A percentile compares a stretch with the other conserved stretches of the same genome.
phyloP scores from a whole-genome alignment of 176 grass and related monocot genomes.

The Bonia amplexicaulis region DNA sequence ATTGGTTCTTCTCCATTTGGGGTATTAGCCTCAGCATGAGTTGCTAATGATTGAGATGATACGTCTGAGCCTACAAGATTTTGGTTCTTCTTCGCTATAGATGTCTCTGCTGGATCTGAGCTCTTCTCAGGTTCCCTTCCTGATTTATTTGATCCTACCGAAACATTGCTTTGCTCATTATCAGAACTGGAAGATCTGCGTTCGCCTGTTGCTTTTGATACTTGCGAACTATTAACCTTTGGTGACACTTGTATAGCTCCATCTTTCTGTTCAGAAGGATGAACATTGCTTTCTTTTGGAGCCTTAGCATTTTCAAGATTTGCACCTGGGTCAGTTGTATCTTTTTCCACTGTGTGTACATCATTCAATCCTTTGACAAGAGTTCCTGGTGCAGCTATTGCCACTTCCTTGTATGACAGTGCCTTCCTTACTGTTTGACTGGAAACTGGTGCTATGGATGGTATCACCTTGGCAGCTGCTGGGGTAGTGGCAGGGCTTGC shows the following conservation, averaged over 20 bases:
- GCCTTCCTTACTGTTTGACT: conserved; percentile 65
- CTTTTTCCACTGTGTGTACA: conserved; percentile 38
- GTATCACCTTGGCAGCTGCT: conserved; percentile 47
- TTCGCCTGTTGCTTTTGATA: conserved; percentile 35
- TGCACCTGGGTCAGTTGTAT: conserved; percentile 24
- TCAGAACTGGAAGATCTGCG: conserved; percentile 24
- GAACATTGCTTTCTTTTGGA: conserved; percentile 25
- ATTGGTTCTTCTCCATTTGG: conserved; percentile 39
- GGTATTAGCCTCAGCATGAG: conserved; percentile 29
- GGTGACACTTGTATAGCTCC: conserved; percentile 30
- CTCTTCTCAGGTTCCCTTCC: conserved; percentile 15
- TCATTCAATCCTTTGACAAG: conserved; percentile 62
- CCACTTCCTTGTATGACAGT: conserved; percentile 98
- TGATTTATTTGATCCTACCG: conserved; percentile 27
- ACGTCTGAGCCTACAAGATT: conserved; percentile 14
- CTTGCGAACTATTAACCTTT: conserved; percentile 33
- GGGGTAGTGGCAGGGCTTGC: conserved; percentile 38
- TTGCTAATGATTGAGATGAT: conserved; percentile 39
- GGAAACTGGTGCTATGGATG: conserved; percentile 30
- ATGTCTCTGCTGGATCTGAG: conserved; percentile 31
- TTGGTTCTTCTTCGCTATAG: conserved; percentile 9
- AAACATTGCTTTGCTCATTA: conserved; percentile 14
- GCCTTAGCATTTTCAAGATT: conserved; percentile 35
- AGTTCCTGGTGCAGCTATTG: conserved; percentile 89
- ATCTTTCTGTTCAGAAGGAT: conserved; percentile 50